These are phyloP conservation scores for Penicillium sp. DNA, from an alignment of 2,329 filamentous ascomycete species.

Conservation along the genomic window DNA sequence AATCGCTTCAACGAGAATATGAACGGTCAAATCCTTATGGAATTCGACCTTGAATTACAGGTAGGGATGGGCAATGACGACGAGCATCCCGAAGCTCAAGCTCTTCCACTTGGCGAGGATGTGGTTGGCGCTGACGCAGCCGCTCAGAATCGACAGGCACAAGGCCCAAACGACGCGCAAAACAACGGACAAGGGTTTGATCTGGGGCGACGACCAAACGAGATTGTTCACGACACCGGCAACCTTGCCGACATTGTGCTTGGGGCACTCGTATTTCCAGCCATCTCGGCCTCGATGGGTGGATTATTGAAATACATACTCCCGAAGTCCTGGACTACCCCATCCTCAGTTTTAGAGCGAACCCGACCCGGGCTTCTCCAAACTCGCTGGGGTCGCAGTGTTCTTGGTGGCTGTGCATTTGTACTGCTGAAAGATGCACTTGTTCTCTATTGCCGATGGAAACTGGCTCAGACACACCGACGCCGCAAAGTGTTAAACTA, in stretches of 20 bases:
- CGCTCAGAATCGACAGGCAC: constrained; percentile 23
- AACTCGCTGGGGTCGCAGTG: constrained; percentile 78
- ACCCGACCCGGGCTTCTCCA: constrained; percentile 64
- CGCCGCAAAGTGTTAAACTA: constrained; percentile 45
- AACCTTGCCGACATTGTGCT: constrained; percentile 56
- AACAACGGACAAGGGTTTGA: constrained; percentile 24
- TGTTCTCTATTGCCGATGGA: constrained; percentile 53
- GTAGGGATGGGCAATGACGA: constrained; percentile 45
- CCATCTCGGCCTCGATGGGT: constrained; percentile 71
- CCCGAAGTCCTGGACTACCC: constrained; percentile 61
- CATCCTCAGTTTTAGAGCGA: constrained; percentile 34
- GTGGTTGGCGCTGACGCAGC: constrained; percentile 23
- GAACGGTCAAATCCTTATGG: constrained; percentile 44
- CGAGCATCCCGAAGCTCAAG: constrained; percentile 31
- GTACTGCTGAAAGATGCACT: constrained; percentile 71
- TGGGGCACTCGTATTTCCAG: constrained; percentile 71
- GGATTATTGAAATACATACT: constrained; percentile 64
- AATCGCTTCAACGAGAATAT: constrained; percentile 24
- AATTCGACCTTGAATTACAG: constrained; percentile 48
- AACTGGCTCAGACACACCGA: constrained; percentile 44
- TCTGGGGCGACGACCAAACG: constrained; percentile 41
- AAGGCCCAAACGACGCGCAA: constrained; percentile 17
- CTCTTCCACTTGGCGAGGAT: constrained; percentile 21
- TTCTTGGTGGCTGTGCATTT: constrained; percentile 82
- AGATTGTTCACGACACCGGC: constrained; percentile 50